Base-by-base conservation (phyloP, 2,329 filamentous ascomycete species). In the Paraphoma chrysanthemicola region DNA sequence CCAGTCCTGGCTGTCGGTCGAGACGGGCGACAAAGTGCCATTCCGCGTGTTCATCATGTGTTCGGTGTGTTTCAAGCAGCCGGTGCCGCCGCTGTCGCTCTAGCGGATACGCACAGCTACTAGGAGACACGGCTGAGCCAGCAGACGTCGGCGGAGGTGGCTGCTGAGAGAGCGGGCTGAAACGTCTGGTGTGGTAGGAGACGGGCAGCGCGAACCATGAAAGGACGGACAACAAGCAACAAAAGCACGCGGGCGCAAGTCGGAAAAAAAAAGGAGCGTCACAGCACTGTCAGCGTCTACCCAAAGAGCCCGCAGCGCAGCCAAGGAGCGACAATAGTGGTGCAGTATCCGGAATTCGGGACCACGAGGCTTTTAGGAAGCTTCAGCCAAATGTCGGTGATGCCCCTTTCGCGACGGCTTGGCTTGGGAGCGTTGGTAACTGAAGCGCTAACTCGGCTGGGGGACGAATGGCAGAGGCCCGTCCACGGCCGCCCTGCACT, bases 1-100 rank as follows among this genome's bases (percentile, higher is more conserved):
- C 75, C 75, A 78, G 59, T 78, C 76, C 61, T 68, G 74, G 70
- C 73, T 71, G 67, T 73, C 74, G 29, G 74, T 76, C 30, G 75
- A 77, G 58, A 77, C 71, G 44, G 76, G 76, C 51, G 76, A 78
- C 50, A 77, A 68, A 33, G 75, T 71, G 62, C 71, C 75, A 67
- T 73, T 77, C 60, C 71, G 75, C 44, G 69, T 69, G 66, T 76
- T 76, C 72, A 77, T 75, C 43, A 53, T 61, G 57, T 54, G 54
- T 23, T 56, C 14, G 53, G 63, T 51, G 63, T 66, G 71, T 68
- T 69, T 67, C 61, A 69, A 54, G 44, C 12, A 47, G 62, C 54
- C 58, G 57, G 67, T 23, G 23, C 57, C 55, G 58, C 62, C 54
- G 64, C 58, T 61, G 62, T 63, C 56, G 54, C 56, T 36, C 64